Evolutionary conservation across 441 rosid species (phyloP), one percentile per base, ranked within the genome.

Genomic region (Dalechampia spathulata): DNA sequence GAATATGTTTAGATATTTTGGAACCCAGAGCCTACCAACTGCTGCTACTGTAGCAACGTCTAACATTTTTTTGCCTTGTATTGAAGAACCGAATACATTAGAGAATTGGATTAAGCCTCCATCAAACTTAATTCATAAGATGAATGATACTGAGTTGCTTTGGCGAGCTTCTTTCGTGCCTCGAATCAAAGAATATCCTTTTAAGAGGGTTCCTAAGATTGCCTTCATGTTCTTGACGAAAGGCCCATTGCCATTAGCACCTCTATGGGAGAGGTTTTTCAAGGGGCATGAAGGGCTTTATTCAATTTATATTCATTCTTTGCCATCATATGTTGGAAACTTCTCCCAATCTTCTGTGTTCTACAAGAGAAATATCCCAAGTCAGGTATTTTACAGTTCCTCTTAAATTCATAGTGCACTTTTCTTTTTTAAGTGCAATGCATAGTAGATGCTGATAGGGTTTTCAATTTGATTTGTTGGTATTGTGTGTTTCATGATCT

Each of bases 111-210:
- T 84, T 65, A 83, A 56, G 69, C 83, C 98, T 46, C 83, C 63
- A 43, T 38, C 70, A 14, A 59, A 52, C 16, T 23, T 59, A 50
- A 26, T 53, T 49, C 70, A 65, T 54, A 39, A 23, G 37, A 59
- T 65, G 70, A 65, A 60, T 48, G 95, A 86, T 49, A 47, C 66
- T 1, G 92, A 84, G 71, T 82, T 90, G 8, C 69, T 84, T 16
- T 89, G 97, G 95, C 78, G 88, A 62, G 93, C 95, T n/a, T 81
- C 93, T n/a, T 78, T 84, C 11, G 72, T 62, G 69, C 88, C 97
- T 17, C 74, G 55, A 44, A 68, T 79, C 21, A 75, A 68, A 57
- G 64, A 53, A 14, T 84, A 84, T 52, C 93, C 95, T 1, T 86
- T 82, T 55, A 55, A 28, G 59, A 79, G 95, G 62, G 73, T 76